These are phyloP conservation scores for Talaromyces sp. DNA, from an alignment of 2,329 filamentous ascomycete genomes.

Conservation along the genomic window DNA sequence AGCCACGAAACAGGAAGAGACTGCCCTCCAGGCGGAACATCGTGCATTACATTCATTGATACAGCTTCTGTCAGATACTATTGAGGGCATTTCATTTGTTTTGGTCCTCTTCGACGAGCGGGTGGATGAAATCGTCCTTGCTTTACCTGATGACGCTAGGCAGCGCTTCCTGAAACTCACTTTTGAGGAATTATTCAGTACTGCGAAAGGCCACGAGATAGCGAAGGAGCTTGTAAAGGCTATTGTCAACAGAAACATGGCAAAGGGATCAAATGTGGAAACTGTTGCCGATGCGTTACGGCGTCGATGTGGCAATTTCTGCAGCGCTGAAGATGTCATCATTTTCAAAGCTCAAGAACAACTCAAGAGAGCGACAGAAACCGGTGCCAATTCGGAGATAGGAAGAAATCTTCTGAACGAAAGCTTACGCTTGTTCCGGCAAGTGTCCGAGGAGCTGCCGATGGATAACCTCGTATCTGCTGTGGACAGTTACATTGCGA, in stretches of 20 bases:
- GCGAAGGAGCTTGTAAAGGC: slow-evolving; percentile 94
- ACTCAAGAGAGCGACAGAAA: slow-evolving; percentile 79
- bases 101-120: slow-evolving; percentile 91
- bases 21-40: slow-evolving; percentile 89
- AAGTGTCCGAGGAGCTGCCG: slow-evolving; percentile 77
- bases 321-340: slow-evolving; percentile 91
- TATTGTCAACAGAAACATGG: slow-evolving; percentile 96
- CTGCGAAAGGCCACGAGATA: slow-evolving; percentile 72
- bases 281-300: slow-evolving; percentile 93
- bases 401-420: slow-evolving; percentile 79
- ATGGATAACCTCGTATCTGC: slow-evolving; percentile 74
- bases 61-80: slow-evolving; percentile 80
- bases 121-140: slow-evolving; percentile 76
- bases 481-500: slow-evolving; percentile 69
- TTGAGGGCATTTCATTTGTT: slow-evolving; percentile 95
- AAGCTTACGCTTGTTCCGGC: slow-evolving; percentile 79
- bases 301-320: slow-evolving; percentile 91
- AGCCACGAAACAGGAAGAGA: slow-evolving; percentile 79
- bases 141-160: slow-evolving; percentile 66
- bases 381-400: slow-evolving; percentile 66
- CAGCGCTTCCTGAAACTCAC: slow-evolving; percentile 70
- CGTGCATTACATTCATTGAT: slow-evolving; percentile 83
- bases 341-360: slow-evolving; percentile 98
- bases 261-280: slow-evolving; percentile 94
- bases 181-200: slow-evolving; percentile 82